Evolutionary conservation across 305 asterid genomes (phyloP).

Genomic region (Solanum hybrid): DNA sequence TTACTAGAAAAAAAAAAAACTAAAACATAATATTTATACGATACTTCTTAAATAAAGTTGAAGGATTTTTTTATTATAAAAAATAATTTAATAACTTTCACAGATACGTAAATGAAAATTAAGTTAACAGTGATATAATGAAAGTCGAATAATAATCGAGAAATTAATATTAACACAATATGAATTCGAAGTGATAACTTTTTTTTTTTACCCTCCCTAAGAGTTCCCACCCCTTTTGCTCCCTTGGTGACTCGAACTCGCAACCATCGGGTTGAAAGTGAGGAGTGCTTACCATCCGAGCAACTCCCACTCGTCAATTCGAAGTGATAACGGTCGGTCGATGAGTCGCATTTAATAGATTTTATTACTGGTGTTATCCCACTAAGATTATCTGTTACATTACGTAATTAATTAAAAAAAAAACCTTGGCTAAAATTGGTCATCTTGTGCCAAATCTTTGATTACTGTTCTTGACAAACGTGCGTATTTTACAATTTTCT

Average conservation of each 20-base stretch:
- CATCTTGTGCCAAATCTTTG: background rate
- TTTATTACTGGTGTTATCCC: background rate
- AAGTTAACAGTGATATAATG: background rate
- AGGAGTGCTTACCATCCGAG: too few species aligned
- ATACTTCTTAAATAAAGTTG: background rate
- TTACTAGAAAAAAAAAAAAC: background rate
- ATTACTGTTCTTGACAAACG: background rate
- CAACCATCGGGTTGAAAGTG: rapidly evolving
- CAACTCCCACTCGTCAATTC: background rate
- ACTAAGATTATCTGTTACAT: background rate
- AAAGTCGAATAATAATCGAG: background rate
- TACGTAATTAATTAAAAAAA: background rate
- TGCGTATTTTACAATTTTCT: background rate
- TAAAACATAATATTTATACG: background rate
- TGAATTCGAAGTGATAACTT: background rate
- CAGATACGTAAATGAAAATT: background rate
- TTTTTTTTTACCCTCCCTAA: too few species aligned
- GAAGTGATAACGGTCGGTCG: background rate
- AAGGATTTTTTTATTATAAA: background rate
- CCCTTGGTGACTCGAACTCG: too few species aligned
- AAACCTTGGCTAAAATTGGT: background rate
- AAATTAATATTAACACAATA: background rate
- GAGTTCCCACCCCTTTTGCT: too few species aligned
- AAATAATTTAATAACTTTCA: background rate
- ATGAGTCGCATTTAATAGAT: background rate